Conservation (phyloP, 2,329 filamentous ascomycete genomes). For the Exophiala oligosperma region DNA sequence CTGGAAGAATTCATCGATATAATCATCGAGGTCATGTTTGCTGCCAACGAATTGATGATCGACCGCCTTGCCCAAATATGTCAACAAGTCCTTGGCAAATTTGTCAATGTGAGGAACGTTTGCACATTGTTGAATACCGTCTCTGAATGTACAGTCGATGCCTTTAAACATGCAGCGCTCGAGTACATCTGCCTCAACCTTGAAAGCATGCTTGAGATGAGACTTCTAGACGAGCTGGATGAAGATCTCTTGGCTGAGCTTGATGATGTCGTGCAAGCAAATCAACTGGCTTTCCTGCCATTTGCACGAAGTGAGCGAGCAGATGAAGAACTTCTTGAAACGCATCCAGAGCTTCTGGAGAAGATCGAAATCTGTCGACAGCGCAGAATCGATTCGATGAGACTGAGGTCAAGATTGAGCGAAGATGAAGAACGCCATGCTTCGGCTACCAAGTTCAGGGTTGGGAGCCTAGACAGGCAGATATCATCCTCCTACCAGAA, state of each 20-base stretch:
- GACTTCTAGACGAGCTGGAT: conserved; percentile 80
- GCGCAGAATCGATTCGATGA: conserved; percentile 73
- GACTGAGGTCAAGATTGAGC: conserved; percentile 62
- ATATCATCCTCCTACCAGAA: conserved; percentile 12
- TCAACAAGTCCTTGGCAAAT: conserved; percentile 74
- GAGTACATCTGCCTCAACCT: conserved; percentile 92
- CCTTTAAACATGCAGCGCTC: conserved; percentile 84
- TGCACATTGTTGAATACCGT: conserved; percentile 82
- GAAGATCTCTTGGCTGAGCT: conserved; percentile 78
- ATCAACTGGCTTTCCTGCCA: conserved; percentile 76
- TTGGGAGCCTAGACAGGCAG: conserved; percentile 66
- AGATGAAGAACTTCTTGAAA: conserved; percentile 52
- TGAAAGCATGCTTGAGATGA: conserved; percentile 79
- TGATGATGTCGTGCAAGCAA: conserved; percentile 75
- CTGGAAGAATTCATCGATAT: conserved; percentile 84
- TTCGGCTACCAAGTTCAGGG: conserved; percentile 60
- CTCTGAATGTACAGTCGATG: conserved; percentile 75
- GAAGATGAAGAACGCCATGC: conserved; percentile 66
- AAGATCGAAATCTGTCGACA: conserved; percentile 49
- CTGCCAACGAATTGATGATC: conserved; percentile 93
- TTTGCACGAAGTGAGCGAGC: conserved; percentile 74
- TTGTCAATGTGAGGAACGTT: conserved; percentile 68
- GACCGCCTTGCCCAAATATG: conserved; percentile 87
- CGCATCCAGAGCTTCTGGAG: conserved; percentile 46
- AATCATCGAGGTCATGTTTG: conserved; percentile 85